Evolutionary conservation across 371 early-diverging fungal species (phyloP).

Genomic region (Choanephora cucurbitarum): DNA sequence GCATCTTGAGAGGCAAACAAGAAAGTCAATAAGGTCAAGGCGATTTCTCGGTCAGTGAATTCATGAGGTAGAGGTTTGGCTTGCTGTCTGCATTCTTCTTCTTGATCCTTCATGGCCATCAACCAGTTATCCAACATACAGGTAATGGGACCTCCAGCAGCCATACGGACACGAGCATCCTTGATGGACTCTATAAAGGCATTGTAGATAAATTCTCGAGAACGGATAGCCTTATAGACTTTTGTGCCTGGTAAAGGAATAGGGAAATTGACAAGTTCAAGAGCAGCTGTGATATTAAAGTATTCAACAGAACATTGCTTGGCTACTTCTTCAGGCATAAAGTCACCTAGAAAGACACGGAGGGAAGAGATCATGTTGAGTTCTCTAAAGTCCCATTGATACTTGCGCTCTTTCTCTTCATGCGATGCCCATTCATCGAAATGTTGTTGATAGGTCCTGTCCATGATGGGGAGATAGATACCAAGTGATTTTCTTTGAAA

Average conservation of each 20-base stretch:
- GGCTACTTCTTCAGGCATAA: constrained; percentile 50
- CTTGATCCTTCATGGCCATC: constrained; percentile 40
- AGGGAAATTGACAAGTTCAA: constrained; percentile 61
- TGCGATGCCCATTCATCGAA: constrained; percentile 45
- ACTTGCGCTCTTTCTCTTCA: constrained; percentile 40
- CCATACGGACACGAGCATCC: constrained; percentile 45
- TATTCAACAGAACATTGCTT: constrained; percentile 43
- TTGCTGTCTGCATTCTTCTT: constrained; percentile 38
- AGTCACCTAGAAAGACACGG: constrained; percentile 54
- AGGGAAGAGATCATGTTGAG: constrained; percentile 54
- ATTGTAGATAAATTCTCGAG: constrained; percentile 54
- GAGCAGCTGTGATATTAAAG: constrained; percentile 57
- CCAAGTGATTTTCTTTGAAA: constrained; percentile 51
- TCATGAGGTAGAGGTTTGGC: constrained; percentile 43
- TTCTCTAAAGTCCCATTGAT: constrained; percentile 53
- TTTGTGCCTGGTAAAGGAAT: constrained; percentile 58
- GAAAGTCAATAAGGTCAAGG: constrained; percentile 54
- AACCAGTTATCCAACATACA: constrained; percentile 57
- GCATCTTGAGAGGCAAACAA: constrained; percentile 57
- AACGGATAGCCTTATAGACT: constrained; percentile 54
- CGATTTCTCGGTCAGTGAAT: constrained; percentile 50
- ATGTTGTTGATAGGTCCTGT: constrained; percentile 46
- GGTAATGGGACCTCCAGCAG: constrained; percentile 29
- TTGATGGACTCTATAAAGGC: constrained; percentile 49
- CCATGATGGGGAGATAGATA: constrained; percentile 53